Base-by-base conservation (phyloP, 495 filamentous ascomycete genomes). In the Talaromyces ruber region DNA sequence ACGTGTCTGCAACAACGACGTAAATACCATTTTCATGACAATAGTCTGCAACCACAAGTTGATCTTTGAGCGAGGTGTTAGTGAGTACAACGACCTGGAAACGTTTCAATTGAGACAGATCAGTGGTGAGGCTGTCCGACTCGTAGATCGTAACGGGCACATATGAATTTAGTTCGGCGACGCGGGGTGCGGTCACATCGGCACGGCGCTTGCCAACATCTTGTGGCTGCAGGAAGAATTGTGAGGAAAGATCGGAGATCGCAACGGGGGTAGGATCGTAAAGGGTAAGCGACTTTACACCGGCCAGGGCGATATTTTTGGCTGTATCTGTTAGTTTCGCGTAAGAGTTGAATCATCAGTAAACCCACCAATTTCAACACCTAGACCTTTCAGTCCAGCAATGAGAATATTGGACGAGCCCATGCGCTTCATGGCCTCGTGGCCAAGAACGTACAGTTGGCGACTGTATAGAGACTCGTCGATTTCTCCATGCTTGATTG, bases 341-440 rank as follows among this genome's bases (percentile, higher is more conserved):
- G 16, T 47, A 8, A 43, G 56, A 11, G 21, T 25, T 21, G 12
- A 55, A 18, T 22, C 50, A 12, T n/a, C 25, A 18, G 11, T n/a
- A 26, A 22, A 72, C 81, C 65, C 72, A 86, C 84, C 84, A 69
- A 99, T 96, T 76, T 99, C 95, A 55, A 97, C 92, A 76, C 95
- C 95, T 32, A 99, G 83, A 21, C 95, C 94, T 71, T 92, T 91
- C 66, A 97, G 76, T 59, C 95, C 95, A 58, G 92, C 89, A 58
- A 99, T 84, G 21, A 99, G 88, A 51, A 99, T 85, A 72, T 98
- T 92, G 22, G 95, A 98, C 56, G 92, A 89, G 71, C 92, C 83
- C 95, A 99, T 99, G 61, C 93, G 90, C 79, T 96, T 98, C 95
- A 99, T 99, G 59, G 95, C 95, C 79, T 99, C 95, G 75, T 98